Conservation (phyloP, 768 basidiomycete species). For the Pleurotus giganteus region DNA sequence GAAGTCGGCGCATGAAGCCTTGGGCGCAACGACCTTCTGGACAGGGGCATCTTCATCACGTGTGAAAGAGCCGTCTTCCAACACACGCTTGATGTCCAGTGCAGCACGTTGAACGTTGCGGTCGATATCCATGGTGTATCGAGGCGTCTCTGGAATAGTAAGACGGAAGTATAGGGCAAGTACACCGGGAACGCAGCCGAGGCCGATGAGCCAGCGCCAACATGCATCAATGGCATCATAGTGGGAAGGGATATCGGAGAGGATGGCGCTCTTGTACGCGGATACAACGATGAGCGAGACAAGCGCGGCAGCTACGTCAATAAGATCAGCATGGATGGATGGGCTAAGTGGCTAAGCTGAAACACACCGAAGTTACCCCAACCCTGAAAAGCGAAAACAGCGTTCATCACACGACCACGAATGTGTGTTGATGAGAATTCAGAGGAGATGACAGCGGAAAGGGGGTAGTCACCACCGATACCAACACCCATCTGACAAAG, state of each 20-base stretch:
- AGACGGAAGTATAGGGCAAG: slow-evolving; percentile 90
- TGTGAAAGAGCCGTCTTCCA: slow-evolving; percentile 38
- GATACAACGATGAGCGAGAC: slow-evolving; percentile 59
- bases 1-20: slow-evolving; percentile 69
- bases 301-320: slow-evolving; percentile 52
- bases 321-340: background rate
- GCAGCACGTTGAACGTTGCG: slow-evolving; percentile 75
- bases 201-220: slow-evolving; percentile 86
- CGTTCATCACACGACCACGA: slow-evolving; percentile 84
- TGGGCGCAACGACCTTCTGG: slow-evolving; percentile 65
- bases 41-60: slow-evolving; percentile 54
- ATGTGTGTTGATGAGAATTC: slow-evolving; percentile 78
- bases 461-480: slow-evolving; percentile 85
- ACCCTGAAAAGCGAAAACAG: slow-evolving; percentile 81
- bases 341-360: background rate
- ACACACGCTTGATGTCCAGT: too few species aligned
- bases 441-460: slow-evolving; percentile 83
- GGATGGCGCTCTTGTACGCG: slow-evolving; percentile 62
- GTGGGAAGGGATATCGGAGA: slow-evolving; percentile 35
- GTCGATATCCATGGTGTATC: slow-evolving; percentile 88
- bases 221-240: slow-evolving; percentile 60
- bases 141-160: slow-evolving; percentile 88
- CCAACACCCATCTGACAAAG: slow-evolving; percentile 64
- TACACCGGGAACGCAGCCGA: slow-evolving; percentile 77
- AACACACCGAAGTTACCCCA: slow-evolving; percentile 77